Conservation (phyloP, 2,329 filamentous ascomycete species). For the Mycogone perniciosa region DNA sequence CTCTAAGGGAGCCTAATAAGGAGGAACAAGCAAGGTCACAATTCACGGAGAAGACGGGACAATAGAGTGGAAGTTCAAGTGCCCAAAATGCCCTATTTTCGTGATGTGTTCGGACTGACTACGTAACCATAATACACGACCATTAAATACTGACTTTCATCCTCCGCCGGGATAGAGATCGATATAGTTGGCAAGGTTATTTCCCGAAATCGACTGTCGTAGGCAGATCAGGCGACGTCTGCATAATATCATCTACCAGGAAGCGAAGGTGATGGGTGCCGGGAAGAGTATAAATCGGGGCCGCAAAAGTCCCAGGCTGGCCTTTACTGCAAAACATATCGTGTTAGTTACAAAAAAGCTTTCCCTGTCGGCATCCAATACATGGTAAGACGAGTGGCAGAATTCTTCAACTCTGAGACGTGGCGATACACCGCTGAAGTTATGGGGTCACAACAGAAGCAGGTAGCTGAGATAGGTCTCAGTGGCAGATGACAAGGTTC, state of each 20-base stretch:
- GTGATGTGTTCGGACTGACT: no score
- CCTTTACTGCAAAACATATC: conserved; percentile 38
- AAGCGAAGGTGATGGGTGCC: conserved; percentile 97
- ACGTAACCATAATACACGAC: no score
- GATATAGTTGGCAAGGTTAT: conserved; percentile 97
- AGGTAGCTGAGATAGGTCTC: no score
- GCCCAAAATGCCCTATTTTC: no score
- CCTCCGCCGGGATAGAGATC: conserved; percentile 81
- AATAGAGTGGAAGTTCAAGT: no score
- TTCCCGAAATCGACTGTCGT: conserved; percentile 97
- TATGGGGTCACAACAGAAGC: conserved; percentile 21
- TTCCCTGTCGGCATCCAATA: not conserved
- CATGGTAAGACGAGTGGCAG: not conserved
- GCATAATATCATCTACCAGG: conserved; percentile 89
- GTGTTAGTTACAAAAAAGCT: conserved; percentile 15
- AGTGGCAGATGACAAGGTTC: no score
- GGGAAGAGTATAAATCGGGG: conserved; percentile 75
- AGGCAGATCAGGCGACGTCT: conserved; percentile 76
- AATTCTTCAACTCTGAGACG: no score
- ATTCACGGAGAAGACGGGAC: no score
- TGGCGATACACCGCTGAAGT: no score
- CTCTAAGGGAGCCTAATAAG: no score
- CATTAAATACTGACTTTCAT: no score
- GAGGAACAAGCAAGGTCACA: no score
- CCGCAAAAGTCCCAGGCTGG: conserved; percentile 60